These are phyloP conservation scores for Nicotiana undulata DNA, from an alignment of 257 asterid genomes.

Conservation along the genomic window DNA sequence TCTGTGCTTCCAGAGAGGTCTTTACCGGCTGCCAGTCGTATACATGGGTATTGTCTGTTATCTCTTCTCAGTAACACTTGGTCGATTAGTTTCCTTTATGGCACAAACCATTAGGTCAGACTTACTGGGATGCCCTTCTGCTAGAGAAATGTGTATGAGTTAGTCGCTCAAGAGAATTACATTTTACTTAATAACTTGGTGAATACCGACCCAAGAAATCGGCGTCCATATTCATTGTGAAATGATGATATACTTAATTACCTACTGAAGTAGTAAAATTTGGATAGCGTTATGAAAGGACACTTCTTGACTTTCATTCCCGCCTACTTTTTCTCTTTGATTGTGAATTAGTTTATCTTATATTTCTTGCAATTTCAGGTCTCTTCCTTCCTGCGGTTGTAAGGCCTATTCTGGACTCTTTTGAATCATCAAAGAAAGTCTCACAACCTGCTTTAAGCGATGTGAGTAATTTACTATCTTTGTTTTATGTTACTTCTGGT, in stretches of 20 bases:
- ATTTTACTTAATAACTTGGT: neutral
- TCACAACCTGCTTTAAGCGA: conserved; percentile 66
- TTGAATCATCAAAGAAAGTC: conserved; percentile 67
- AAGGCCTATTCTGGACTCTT: conserved; percentile 86
- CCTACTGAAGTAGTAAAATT: neutral
- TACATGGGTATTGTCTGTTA: neutral
- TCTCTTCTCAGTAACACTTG: neutral
- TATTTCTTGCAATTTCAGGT: conserved; percentile 43
- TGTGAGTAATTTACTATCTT: conserved; percentile 36
- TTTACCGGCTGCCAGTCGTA: neutral
- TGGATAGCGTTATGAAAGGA: neutral
- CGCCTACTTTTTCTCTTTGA: neutral
- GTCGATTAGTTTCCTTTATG: neutral
- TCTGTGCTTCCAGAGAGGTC: neutral
- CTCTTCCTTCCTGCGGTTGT: conserved; percentile 94
- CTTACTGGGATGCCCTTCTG: neutral
- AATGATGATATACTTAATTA: neutral
- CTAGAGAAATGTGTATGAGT: neutral
- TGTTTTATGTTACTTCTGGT: neutral
- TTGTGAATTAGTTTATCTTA: conserved; percentile 3
- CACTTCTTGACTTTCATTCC: neutral
- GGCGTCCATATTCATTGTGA: neutral
- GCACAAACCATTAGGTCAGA: neutral
- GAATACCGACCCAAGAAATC: neutral
- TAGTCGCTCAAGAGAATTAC: neutral